These are phyloP conservation scores for Chrysosporium queenslandicum DNA, from an alignment of 2,329 filamentous ascomycete genomes.

Conservation along the genomic window DNA sequence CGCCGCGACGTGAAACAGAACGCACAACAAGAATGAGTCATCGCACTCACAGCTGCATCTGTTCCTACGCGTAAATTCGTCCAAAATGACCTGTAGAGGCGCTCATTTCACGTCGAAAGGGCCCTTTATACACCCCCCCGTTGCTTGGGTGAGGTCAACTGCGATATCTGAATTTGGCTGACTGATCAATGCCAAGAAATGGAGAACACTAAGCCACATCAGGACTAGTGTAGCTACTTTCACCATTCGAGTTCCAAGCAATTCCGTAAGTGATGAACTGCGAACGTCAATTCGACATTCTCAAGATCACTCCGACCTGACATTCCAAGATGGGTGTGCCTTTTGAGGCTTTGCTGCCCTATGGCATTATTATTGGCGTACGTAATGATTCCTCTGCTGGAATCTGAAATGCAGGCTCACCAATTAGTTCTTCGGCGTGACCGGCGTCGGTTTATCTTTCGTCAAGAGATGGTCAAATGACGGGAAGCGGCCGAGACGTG, in stretches of 20 bases:
- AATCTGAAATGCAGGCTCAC: slow-evolving; percentile 6
- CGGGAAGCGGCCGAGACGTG: slow-evolving; percentile 51
- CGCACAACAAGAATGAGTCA: neutral
- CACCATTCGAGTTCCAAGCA: neutral
- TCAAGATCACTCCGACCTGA: neutral
- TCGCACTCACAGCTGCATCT: slow-evolving; percentile 8
- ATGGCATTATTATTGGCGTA: slow-evolving; percentile 54
- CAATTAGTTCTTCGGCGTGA: slow-evolving; percentile 51
- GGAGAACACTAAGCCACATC: slow-evolving; percentile 9
- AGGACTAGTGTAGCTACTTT: neutral
- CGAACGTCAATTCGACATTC: neutral
- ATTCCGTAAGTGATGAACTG: neutral
- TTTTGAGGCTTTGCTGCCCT: slow-evolving; percentile 56
- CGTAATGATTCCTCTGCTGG: slow-evolving; percentile 24
- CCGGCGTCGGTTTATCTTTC: slow-evolving; percentile 48
- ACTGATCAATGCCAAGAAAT: slow-evolving; percentile 18
- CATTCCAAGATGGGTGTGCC: slow-evolving; percentile 50
- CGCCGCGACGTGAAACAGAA: neutral
- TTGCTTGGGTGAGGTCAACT: slow-evolving; percentile 16
- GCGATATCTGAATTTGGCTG: slow-evolving; percentile 17
- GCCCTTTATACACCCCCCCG: slow-evolving; percentile 19
- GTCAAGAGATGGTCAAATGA: slow-evolving; percentile 53
- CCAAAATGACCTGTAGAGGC: slow-evolving; percentile 18
- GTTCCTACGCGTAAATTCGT: slow-evolving; percentile 22
- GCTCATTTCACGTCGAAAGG: slow-evolving; percentile 23